A percentile compares a stretch with the other conserved stretches of the same genome.
phyloP scores from a whole-genome alignment of 345 rosid genomes.

The Fremontodendron californicum region DNA sequence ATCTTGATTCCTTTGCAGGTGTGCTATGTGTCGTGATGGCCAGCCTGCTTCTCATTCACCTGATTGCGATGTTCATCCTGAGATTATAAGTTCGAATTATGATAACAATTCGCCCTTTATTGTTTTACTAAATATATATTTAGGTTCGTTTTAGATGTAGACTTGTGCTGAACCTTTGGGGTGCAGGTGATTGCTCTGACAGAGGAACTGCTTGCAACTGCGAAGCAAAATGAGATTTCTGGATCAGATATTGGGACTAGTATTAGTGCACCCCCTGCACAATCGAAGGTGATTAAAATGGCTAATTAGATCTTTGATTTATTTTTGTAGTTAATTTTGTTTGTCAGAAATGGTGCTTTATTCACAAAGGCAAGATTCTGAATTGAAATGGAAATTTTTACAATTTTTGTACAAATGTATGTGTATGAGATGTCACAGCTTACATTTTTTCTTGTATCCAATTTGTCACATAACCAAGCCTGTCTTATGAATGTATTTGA shows the following conservation, averaged over 20 bases:
- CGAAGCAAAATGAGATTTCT: slow-evolving; percentile 66
- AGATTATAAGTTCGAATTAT: slow-evolving; percentile 62
- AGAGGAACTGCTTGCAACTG: slow-evolving; percentile 84
- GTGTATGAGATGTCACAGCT: background rate
- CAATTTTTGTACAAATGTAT: background rate
- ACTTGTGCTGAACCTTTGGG: slow-evolving; percentile 25
- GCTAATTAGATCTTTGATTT: slow-evolving; percentile 16
- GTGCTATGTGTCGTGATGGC: slow-evolving; percentile 68
- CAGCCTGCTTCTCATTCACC: slow-evolving; percentile 67
- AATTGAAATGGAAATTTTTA: background rate
- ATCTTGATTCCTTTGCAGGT: slow-evolving; percentile 94
- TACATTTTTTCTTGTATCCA: background rate
- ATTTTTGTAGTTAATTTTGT: background rate
- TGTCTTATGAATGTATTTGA: background rate
- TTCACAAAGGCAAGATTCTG: background rate
- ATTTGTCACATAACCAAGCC: background rate
- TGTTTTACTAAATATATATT: slow-evolving; percentile 20
- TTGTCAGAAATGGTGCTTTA: background rate
- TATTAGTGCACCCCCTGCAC: slow-evolving; percentile 35
- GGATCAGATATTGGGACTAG: slow-evolving; percentile 44
- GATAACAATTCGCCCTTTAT: slow-evolving; percentile 29
- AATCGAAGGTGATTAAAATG: slow-evolving; percentile 34
- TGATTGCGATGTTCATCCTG: slow-evolving; percentile 70
- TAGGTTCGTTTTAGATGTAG: slow-evolving; percentile 16
- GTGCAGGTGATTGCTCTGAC: slow-evolving; percentile 87